Base-by-base conservation (phyloP, 495 filamentous ascomycete genomes). In the Aspergillus panamensis region DNA sequence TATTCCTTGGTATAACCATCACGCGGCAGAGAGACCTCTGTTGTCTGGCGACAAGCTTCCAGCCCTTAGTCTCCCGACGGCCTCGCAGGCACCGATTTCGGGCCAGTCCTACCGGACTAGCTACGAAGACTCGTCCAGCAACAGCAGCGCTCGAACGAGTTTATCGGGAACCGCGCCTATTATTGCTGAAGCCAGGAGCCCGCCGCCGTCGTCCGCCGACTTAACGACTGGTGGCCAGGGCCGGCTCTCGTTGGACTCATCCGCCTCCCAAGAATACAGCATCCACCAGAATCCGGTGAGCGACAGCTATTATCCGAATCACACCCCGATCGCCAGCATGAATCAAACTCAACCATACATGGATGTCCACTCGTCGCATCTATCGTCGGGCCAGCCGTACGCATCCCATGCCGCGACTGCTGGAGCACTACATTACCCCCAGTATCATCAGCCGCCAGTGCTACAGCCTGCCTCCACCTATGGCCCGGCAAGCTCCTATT, bases 391-490 rank as follows among this genome's bases (percentile, higher is more conserved):
- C 48, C 91, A 89, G 68, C 81, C 87, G 37, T 92, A 92, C 69
- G 80, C 87, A 54, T 86, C 88, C 0, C 88, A 92, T 66, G 87
- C 89, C 48, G 89, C 89, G 8, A 89, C 92, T 8, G 90, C 92
- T 9, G 82, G 87, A 53, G 78, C 81, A 52, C 80, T 94, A 16
- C 87, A 86, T 58, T 91, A 87, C 67, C 78, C 86, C 16, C 85
- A 86, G 57, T 82, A 86, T 53, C 87, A 87, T 58, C 87, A 92
- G 55, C 91, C 92, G 1, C 84, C 91, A 16, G 75, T 93, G 1
- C 69, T 96, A 56, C 94, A 94, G 65, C 92, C 93, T 2, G 88
- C 86, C 0, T 84, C 89, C 0, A 83, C 81, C 53, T 96, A 96
- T 68, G 79, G 84, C 3, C 80, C 85, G 2, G 80, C 83, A 13